Base-by-base conservation (phyloP, 768 basidiomycete genomes). In the Phylloporus sp. region DNA sequence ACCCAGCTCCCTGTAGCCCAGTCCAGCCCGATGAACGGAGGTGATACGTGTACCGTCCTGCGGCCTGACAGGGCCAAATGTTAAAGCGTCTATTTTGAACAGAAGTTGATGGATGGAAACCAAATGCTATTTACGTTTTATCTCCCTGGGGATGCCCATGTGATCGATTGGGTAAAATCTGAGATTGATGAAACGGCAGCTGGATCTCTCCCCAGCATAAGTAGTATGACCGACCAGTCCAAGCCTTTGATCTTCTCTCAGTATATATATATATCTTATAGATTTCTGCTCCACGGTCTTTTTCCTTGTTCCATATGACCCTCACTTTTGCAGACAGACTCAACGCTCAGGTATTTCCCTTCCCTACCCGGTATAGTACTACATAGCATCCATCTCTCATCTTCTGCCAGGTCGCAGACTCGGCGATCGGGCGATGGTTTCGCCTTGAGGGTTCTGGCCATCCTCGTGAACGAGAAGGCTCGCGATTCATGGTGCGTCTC, bases 381-480 rank as follows among this genome's bases (percentile, higher is more conserved):
- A 12, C n/a, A 4, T n/a, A 1, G 1, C 13, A 2, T 5, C 2
- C 22, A 28, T 6, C 7, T 31, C 57, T 56, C 36, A 57, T 55
- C 13, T 42, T 45, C 26, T 29, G 41, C n/a, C 41, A 68, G 64
- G 72, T 77, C 34, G 76, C 77, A 15, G 66, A 67, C 53, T 74
- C 73, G 31, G 59, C 55, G 13, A 55, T 76, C 28, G 86, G 86
- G 47, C 72, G 79, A 62, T 88, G 84, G 80, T 90, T 90, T 70
- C 73, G 78, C 47, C 73, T 90, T 23, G 87, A 88, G 52, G 87
- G 87, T 13, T 83, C 80, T 45, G 86, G 86, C 28, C 81, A 79
- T 59, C 73, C 77, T 26, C 76, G 77, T 46, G 82, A 83, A 60
- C 79, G 87, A 55, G 63, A 69, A 28, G 86, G 85, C 11, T 83